phyloP scores from a whole-genome alignment of 2,329 filamentous ascomycete species.

The Diaporthe aspalathi region DNA sequence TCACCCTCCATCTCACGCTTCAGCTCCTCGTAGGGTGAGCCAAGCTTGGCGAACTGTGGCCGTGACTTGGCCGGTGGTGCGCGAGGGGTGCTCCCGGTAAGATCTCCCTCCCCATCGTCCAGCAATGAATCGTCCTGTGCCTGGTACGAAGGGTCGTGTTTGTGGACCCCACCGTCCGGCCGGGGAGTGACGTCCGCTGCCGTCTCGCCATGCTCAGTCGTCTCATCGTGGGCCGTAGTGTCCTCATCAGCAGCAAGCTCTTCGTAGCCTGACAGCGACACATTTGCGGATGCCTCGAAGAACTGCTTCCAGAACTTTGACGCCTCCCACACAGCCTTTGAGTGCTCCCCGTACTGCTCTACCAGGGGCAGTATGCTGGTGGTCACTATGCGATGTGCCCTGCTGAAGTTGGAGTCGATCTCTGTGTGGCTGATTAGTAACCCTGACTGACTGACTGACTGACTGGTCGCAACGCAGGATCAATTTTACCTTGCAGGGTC shows the following conservation, averaged over 20 bases:
- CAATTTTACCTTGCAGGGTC: slow-evolving; percentile 84
- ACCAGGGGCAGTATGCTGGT: slow-evolving; percentile 92
- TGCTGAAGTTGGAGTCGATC: slow-evolving; percentile 98
- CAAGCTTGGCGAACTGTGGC: slow-evolving; percentile 71
- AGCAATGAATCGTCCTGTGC: slow-evolving; percentile 73
- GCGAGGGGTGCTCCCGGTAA: slow-evolving; percentile 76
- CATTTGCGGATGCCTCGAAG: slow-evolving; percentile 97
- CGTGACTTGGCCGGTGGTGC: slow-evolving; percentile 63
- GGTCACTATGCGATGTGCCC: slow-evolving; percentile 95
- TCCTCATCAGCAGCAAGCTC: slow-evolving; percentile 78
- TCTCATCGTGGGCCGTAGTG: slow-evolving; percentile 59
- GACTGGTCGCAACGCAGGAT: neutral
- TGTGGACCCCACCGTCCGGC: slow-evolving; percentile 44
- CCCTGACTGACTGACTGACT: neutral
- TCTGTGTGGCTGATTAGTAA: slow-evolving; percentile 67
- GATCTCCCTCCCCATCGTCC: slow-evolving; percentile 67
- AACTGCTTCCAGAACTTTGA: slow-evolving; percentile 99
- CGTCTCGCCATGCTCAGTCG: slow-evolving; percentile 67
- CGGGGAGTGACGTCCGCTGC: slow-evolving; percentile 49
- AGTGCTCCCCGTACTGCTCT: slow-evolving; percentile 95
- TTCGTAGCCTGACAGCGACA: slow-evolving; percentile 94
- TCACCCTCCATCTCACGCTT: slow-evolving; percentile 72
- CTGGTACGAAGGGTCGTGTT: slow-evolving; percentile 45
- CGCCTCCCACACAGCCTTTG: slow-evolving; percentile 93
- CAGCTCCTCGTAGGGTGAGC: slow-evolving; percentile 81